phyloP scores from a whole-genome alignment of 169 alveolate species.

The Sarcocystis neurona region DNA sequence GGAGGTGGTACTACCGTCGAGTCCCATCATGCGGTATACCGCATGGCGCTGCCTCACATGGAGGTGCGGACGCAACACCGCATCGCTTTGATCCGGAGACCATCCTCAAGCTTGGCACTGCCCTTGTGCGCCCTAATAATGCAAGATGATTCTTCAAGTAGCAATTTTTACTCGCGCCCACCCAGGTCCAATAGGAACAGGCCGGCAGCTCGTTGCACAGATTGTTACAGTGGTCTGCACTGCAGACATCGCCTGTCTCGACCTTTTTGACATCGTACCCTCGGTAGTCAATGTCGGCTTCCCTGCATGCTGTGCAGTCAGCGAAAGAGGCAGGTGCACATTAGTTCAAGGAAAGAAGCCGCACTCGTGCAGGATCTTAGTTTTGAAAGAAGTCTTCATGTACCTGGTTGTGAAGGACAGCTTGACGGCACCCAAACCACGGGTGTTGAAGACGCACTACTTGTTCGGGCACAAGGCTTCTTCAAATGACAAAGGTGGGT shows the following conservation, averaged over 20 bases:
- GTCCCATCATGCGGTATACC: no score
- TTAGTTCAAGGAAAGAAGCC: not conserved
- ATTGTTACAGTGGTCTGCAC: not conserved
- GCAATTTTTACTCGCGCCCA: not conserved
- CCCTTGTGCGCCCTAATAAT: constrained; percentile 1
- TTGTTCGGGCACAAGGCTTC: no score
- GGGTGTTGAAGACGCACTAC: no score
- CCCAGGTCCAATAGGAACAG: constrained; percentile 39
- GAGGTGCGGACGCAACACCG: not conserved
- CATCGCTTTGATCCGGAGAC: constrained; percentile 12
- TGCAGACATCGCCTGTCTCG: not conserved
- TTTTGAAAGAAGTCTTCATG: no score
- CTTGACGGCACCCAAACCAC: no score
- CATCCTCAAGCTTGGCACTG: not conserved
- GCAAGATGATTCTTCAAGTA: constrained; percentile 12
- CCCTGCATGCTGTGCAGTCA: not conserved
- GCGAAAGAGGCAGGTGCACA: not conserved
- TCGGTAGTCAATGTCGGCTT: constrained; percentile 17
- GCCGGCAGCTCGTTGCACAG: not conserved
- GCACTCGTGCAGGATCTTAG: no score
- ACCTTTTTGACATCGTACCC: not conserved
- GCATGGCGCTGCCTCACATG: no score
- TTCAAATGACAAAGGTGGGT: no score
- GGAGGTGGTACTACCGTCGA: no score
- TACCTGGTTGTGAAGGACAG: no score